Base-by-base conservation (phyloP, 768 basidiomycete genomes). In the Hygrophorus russula region DNA sequence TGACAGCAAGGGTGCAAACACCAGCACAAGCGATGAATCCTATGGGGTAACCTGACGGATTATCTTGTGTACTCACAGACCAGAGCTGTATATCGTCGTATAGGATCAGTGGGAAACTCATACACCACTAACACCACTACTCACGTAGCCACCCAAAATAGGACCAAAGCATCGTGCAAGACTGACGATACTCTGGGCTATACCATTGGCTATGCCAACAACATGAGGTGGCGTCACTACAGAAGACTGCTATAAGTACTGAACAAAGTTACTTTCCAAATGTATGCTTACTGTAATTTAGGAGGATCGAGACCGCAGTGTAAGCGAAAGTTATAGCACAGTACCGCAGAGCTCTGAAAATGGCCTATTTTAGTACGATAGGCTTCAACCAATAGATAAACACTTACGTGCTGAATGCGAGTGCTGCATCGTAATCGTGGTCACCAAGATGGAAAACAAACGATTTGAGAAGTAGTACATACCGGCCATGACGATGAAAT, bases 121-220 rank as follows among this genome's bases (percentile, higher is more conserved):
- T 12, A 34, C 52, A 35, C 3, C 38, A 44, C 19, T 20, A 51
- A 24, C 9, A 18, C 19, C 29, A 33, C 28, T 20, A 66, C 78
- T 56, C 56, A 89, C 88, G 58, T 80, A 84, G 35, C 88, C 87
- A 37, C 87, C 87, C 13, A 89, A 66, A 32, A 90, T 75, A 15
- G 92, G 90, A 15, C 90, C 96, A 30, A 89, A 55, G 64, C 92
- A 96, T 32, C 96, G 76, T 3, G 93, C 89, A 18, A 94, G 77
- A 50, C 89, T 92, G 49, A 94, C 93, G 27, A 90, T 85, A 55
- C 89, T 92, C 61, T 99, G 96, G 0, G 92, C 96, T 15, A 94
- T 78, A 13, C 94, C 96, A 56, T 98, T 99, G 8, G 94, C 89
- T 46, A 89, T 78, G 5, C 91, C 89, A 32, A 98, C 78, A 6